Base-by-base conservation (phyloP, 2,329 filamentous ascomycete species). In the Penicillium sp. region DNA sequence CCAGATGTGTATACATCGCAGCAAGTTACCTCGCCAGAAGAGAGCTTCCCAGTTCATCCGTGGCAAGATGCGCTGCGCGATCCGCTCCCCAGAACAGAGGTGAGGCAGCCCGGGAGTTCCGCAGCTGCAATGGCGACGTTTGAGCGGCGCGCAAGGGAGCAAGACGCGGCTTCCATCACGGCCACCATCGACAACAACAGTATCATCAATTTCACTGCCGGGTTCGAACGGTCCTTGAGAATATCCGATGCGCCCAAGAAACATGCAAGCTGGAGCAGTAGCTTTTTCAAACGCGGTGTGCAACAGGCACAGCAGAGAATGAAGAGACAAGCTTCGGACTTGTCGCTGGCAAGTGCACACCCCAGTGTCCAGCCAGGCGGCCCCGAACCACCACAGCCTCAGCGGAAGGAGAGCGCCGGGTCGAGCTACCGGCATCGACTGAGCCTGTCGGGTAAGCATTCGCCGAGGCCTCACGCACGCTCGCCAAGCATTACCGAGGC, bases 111-210 rank as follows among this genome's bases (percentile, higher is more conserved):
- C n/a, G 69, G 72, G 41, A 84, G 77, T 9, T 83, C 84, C 0
- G 83, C 79, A 64, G 80, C 79, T 41, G 84, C 84, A n/a, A 85
- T 85, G 69, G 76, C 79, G 71, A 77, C 79, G 41, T 86, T 81
- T 64, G 70, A 77, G 35, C 73, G 77, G 62, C 77, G 79, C 50
- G 80, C 80, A 4, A 79, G 77, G 46, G 82, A 85, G 54, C 73
- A 82, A 16, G 84, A 86, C 52, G 80, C 79, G 9, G 77, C 80
- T 46, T 86, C 84, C 14, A 78, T 83, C 49, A 77, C 80, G 47
- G 84, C 83, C 18, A 86, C 84, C 10, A 79, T 79, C 16, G 84
- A 86, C 58, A 72, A 83, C 53, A 78, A 79, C 18, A 76, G 69
- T 69, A 78, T 74, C 72, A 71, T 82, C 19, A 76, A 77, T 47